A percentile compares a stretch with the other conserved stretches of the same genome.
phyloP scores from a whole-genome alignment of 2,329 filamentous ascomycete genomes.

The Hymenoscyphus linearis region DNA sequence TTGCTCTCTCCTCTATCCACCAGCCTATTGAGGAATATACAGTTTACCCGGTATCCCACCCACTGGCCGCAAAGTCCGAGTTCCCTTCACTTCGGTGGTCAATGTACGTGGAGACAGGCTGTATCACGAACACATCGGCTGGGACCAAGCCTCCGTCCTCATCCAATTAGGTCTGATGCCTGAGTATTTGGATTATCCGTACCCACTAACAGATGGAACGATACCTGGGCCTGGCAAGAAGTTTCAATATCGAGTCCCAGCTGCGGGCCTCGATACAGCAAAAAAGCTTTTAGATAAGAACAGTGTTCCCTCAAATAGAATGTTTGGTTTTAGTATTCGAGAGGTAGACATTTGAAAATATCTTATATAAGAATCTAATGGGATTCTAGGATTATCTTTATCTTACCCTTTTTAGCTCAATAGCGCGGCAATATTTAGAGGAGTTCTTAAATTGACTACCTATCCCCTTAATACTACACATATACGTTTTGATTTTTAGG shows the following conservation, averaged over 20 bases:
- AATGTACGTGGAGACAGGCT: constrained; percentile 63
- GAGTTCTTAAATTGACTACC: no score
- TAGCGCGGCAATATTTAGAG: no score
- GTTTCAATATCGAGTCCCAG: constrained; percentile 56
- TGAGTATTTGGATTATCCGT: constrained; percentile 38
- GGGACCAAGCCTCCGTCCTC: constrained; percentile 62
- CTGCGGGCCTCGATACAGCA: constrained; percentile 49
- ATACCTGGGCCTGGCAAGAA: constrained; percentile 32
- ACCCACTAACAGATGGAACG: constrained; percentile 36
- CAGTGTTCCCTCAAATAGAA: constrained; percentile 48
- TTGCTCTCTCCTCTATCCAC: no score
- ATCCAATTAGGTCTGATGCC: constrained; percentile 54
- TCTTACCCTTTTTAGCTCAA: no score
- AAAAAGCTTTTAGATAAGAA: constrained; percentile 44
- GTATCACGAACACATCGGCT: constrained; percentile 66
- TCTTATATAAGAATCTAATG: no score
- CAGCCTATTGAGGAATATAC: background rate
- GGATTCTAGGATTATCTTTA: no score
- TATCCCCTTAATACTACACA: no score
- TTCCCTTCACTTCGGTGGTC: constrained; percentile 61
- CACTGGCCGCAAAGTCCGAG: constrained; percentile 46
- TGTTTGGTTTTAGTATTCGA: constrained; percentile 36
- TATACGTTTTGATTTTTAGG: no score
- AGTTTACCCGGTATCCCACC: constrained; percentile 55
- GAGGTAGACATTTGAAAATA: constrained; percentile 30